These are phyloP conservation scores for Plasmodium vivax DNA, from an alignment of 169 alveolate species.

Conservation along the genomic window DNA sequence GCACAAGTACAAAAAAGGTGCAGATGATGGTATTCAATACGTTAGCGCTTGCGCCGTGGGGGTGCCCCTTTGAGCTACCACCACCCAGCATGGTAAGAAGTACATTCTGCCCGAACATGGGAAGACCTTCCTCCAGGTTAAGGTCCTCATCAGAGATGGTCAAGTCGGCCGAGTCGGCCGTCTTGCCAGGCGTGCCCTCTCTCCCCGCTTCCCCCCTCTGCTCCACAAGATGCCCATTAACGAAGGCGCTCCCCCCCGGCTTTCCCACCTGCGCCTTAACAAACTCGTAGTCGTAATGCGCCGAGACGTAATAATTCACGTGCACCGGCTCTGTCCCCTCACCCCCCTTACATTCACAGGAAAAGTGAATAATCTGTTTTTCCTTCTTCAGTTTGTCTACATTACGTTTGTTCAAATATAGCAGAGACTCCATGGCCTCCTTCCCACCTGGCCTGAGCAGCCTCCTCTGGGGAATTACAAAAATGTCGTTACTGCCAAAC, in stretches of 20 bases:
- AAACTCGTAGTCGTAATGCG: neutral
- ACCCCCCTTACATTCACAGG: neutral
- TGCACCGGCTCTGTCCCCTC: neutral
- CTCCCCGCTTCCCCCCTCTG: neutral
- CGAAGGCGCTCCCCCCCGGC: neutral
- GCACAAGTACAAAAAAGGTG: neutral
- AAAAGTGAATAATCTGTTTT: slow-evolving; percentile 10
- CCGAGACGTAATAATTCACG: slow-evolving; percentile 25
- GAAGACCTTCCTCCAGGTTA: neutral
- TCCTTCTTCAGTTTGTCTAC: slow-evolving; percentile 24
- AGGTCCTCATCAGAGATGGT: neutral
- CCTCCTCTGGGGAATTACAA: slow-evolving; percentile 5
- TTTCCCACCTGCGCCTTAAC: neutral
- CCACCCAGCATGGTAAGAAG: neutral
- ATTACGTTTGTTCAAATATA: slow-evolving; percentile 15
- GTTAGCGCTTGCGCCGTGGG: neutral
- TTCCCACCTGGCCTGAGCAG: neutral
- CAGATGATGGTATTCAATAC: neutral
- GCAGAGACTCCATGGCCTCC: neutral
- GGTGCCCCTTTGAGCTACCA: neutral
- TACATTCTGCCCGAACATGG: neutral
- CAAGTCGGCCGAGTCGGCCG: neutral
- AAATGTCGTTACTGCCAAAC: slow-evolving; percentile 16
- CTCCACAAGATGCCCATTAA: neutral
- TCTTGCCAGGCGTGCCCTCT: neutral